Evolutionary conservation across 345 rosid species (phyloP).

Genomic region (Reutealis trisperma): DNA sequence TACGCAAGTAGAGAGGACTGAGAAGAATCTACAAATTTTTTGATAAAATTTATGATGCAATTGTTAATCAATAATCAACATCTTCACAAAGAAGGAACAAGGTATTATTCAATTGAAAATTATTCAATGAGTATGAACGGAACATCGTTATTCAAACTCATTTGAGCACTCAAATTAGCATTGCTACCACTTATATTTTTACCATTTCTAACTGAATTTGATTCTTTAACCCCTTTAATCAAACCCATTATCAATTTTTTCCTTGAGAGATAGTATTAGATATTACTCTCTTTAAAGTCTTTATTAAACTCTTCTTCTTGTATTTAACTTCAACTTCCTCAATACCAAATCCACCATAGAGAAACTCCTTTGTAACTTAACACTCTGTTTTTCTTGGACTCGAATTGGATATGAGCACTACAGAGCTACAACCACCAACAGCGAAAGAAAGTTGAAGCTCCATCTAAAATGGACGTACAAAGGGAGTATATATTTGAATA

Average conservation of each 20-base stretch:
- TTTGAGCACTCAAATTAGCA: conserved; percentile 6
- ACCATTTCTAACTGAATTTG: not conserved
- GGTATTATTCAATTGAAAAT: too few species aligned
- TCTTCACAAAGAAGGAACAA: too few species aligned
- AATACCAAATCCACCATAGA: conserved; percentile 55
- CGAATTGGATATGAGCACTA: conserved; percentile 44
- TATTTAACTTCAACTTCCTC: conserved; percentile 2
- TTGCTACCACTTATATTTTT: not conserved
- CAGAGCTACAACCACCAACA: too few species aligned
- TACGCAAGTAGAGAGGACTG: too few species aligned
- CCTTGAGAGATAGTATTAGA: conserved; percentile 56
- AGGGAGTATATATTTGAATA: too few species aligned
- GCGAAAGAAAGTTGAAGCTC: too few species aligned
- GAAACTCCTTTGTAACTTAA: conserved; percentile 65
- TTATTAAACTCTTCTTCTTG: conserved; percentile 16
- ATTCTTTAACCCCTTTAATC: conserved; percentile 54
- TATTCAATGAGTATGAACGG: too few species aligned
- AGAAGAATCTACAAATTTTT: too few species aligned
- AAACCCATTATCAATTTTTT: conserved; percentile 65
- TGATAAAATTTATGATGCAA: too few species aligned
- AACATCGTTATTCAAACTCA: not conserved
- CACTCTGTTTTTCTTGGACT: conserved; percentile 50
- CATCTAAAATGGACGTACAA: too few species aligned
- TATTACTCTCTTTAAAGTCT: conserved; percentile 47
- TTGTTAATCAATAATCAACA: too few species aligned